Base-by-base conservation (phyloP, 441 rosid species). In the Cnidoscolus chayamansa region DNA sequence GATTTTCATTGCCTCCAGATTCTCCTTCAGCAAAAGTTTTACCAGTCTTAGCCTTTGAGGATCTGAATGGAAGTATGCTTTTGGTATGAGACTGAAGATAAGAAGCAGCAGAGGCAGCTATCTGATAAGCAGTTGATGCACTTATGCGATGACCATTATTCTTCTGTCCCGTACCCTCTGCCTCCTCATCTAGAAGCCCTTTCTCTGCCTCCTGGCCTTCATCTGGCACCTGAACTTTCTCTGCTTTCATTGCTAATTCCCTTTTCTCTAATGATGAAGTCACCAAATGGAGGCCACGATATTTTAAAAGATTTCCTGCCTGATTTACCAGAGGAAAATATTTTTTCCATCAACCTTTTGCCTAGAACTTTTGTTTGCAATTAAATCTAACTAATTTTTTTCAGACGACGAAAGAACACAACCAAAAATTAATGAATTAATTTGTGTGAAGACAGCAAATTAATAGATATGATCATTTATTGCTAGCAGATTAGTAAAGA, bases 41-140 rank as follows among this genome's bases (percentile, higher is more conserved):
- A 37, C 71, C 75, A 31, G 51, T 54, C 48, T 77, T 78, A 49
- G 70, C 77, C 64, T 80, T 85, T 7, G 81, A 77, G 32, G 89
- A 78, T 57, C 75, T 84, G 65, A 90, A 84, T 64, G 92, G 96
- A 78, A 93, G 83, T n/a, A 91, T 88, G 76, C 79, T 80, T 80
- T 76, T 84, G 8, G 93, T 86, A 50, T 88, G 97, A 12, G 87
- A 89, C 53, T 91, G 93, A 75, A 95, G 78, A 82, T 89, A 94
- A 74, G 97, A 88, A 40, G 98, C 98, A 30, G 97, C 94, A 48
- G 97, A 87, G 68, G 97, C 92, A 70, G 97, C 97, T 70, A 88
- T 85, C 37, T 89, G 83, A 71, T 91, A 95, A 55, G 96, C 97
- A 79, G 89, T 77, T 47, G 94, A 81, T 50, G 96, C 85, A 59